phyloP scores from a whole-genome alignment of 2,329 filamentous ascomycete genomes.

The Penicillium hesseltinei region DNA sequence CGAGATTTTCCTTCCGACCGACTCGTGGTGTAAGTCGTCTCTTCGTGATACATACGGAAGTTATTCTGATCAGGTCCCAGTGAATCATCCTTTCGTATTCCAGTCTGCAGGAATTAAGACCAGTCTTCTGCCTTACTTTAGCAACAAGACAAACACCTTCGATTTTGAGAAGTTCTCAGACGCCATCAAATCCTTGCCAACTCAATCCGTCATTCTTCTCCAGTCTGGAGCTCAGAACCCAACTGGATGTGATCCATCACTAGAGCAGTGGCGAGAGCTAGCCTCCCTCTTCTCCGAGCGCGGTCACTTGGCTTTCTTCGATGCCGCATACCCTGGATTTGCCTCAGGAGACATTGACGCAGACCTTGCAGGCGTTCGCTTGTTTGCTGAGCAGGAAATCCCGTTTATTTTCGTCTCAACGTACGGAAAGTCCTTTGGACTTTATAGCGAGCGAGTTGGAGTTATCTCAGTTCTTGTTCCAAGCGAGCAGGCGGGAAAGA shows the following conservation, averaged over 20 bases:
- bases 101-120: conserved; percentile 10
- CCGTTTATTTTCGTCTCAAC: conserved; percentile 14
- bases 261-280: conserved; percentile 12
- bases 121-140: conserved; percentile 12
- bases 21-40: conserved; percentile 10
- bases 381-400: conserved; percentile 13
- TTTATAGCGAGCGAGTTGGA: conserved; percentile 18
- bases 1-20: conserved; percentile 15
- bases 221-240: conserved; percentile 18
- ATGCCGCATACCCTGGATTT: conserved; percentile 17
- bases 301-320: conserved; percentile 17
- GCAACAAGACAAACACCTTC: conserved; percentile 12
- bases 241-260: conserved; percentile 15
- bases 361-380: conserved; percentile 9
- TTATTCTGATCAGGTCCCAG: background rate
- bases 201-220: conserved; percentile 16
- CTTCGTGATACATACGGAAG: background rate
- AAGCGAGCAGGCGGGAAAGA: conserved; percentile 6
- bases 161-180: conserved; percentile 9
- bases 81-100: conserved; percentile 16
- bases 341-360: conserved; percentile 16
- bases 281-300: conserved; percentile 8
- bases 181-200: conserved; percentile 4
- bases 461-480: conserved; percentile 11
- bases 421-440: conserved; percentile 15